Conservation (phyloP, 2,329 filamentous ascomycete genomes). For the Phialocephala sp. region DNA sequence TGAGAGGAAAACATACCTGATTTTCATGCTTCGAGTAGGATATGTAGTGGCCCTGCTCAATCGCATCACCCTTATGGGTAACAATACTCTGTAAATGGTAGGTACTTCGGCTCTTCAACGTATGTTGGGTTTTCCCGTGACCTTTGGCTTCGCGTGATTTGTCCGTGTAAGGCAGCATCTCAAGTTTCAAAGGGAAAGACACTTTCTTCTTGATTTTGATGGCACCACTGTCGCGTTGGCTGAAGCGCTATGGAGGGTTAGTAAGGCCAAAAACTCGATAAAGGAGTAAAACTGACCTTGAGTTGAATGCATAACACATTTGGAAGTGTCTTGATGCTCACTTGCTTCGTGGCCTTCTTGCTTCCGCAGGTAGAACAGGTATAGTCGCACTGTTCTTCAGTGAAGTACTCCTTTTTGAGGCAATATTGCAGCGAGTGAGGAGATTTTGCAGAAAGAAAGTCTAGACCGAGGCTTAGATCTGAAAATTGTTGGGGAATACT, state of each 20-base stretch:
- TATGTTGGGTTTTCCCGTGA: constrained; percentile 56
- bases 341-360: constrained; percentile 82
- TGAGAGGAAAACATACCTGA: constrained; percentile 53
- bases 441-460: constrained; percentile 44
- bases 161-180: constrained; percentile 89
- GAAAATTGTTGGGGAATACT: constrained; percentile 64
- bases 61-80: constrained; percentile 81
- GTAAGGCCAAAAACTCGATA: neutral
- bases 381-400: constrained; percentile 87
- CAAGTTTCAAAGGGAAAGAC: constrained; percentile 83
- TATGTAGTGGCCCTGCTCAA: constrained; percentile 73
- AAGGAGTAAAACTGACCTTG: constrained; percentile 64
- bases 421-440: constrained; percentile 64
- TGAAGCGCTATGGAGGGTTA: constrained; percentile 61
- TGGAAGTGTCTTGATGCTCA: constrained; percentile 83
- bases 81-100: constrained; percentile 91
- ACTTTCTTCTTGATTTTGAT: constrained; percentile 90
- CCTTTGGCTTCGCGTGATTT: constrained; percentile 60
- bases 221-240: constrained; percentile 75
- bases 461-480: constrained; percentile 87
- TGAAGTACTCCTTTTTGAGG: constrained; percentile 84
- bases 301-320: constrained; percentile 92
- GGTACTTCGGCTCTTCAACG: constrained; percentile 69
- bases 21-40: constrained; percentile 86
- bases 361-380: constrained; percentile 80